phyloP scores from a whole-genome alignment of 257 asterid species.

The Capsicum rhomboideum region DNA sequence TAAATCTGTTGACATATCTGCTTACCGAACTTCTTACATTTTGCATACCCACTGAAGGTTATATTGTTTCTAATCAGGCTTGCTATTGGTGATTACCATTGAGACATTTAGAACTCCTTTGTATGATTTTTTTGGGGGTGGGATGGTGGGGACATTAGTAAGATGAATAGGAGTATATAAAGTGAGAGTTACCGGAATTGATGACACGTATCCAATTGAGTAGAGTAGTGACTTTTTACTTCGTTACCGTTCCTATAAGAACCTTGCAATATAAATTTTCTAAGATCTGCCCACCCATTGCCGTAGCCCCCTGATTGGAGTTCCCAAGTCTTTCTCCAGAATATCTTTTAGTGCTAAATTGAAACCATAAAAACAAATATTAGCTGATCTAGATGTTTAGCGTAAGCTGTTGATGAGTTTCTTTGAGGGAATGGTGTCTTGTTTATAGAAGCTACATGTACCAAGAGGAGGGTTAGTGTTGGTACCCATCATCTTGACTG shows the following conservation, averaged over 20 bases:
- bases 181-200: neutral
- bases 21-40: slow-evolving; percentile 48
- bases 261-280: too few relatives aligned
- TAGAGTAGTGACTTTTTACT: neutral
- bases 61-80: neutral
- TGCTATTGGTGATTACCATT: neutral
- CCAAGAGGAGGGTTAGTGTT: neutral
- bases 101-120: neutral
- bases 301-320: neutral
- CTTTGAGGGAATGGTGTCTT: neutral
- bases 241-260: neutral
- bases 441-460: neutral
- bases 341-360: neutral
- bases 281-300: neutral
- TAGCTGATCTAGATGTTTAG: neutral
- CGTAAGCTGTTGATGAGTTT: too few relatives aligned
- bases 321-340: neutral
- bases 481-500: neutral
- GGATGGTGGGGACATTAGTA: neutral
- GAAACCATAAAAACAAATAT: neutral
- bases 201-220: neutral
- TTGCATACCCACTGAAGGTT: neutral
- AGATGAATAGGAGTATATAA: neutral
- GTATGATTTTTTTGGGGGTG: neutral
- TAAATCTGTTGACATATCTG: slow-evolving; percentile 28